Conservation (phyloP, 1,139 yeast species). For the Candida pseudoviswanathii region DNA sequence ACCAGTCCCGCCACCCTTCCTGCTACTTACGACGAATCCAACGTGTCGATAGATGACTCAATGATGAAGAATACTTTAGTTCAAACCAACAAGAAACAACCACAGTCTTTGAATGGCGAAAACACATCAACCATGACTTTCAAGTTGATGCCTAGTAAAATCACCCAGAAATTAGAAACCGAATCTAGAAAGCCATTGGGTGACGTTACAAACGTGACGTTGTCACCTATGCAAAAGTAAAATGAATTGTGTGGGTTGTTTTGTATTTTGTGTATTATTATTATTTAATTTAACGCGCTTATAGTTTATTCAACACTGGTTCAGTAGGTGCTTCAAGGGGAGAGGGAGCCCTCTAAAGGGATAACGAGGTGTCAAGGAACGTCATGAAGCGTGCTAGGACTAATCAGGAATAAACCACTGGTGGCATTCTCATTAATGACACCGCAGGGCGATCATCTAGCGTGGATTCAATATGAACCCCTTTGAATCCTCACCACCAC, state of each 20-base stretch:
- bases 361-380: no score
- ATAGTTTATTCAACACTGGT: neutral
- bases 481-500: no score
- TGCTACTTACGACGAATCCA: slow-evolving; percentile 3
- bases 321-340: no score
- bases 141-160: slow-evolving; percentile 36
- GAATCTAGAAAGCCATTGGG: slow-evolving; percentile 33
- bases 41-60: neutral
- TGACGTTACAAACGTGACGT: slow-evolving; percentile 15
- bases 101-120: slow-evolving; percentile 33
- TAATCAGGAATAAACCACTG: no score
- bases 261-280: slow-evolving; percentile 1
- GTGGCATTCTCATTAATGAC: no score
- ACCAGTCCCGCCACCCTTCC: neutral
- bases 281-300: neutral
- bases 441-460: no score
- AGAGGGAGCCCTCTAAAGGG: no score
- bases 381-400: no score
- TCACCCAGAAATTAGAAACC: slow-evolving; percentile 17
- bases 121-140: slow-evolving; percentile 43
- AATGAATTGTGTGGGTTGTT: neutral
- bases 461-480: no score
- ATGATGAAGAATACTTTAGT: slow-evolving; percentile 7
- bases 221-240: slow-evolving; percentile 7
- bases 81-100: slow-evolving; percentile 43